Base-by-base conservation (phyloP, 176 grass and related monocot species). In the Phragmites australis region DNA sequence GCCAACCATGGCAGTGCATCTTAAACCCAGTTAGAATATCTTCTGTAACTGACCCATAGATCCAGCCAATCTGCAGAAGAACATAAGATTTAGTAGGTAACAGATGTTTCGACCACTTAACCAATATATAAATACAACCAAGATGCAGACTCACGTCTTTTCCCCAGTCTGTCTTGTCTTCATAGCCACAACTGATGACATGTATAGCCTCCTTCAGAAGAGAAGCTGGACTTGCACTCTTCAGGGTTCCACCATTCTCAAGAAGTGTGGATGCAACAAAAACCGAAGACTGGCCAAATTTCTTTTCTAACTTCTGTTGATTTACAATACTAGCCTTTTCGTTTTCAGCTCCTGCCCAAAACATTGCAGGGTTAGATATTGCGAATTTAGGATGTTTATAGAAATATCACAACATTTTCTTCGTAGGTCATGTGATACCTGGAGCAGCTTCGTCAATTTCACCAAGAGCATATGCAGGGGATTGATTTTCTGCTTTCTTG, bases 231-330 rank as follows among this genome's bases (percentile, higher is more conserved):
- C 68, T 89, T 39, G 90, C 83, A 73, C 80, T 85, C 77, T 92
- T 89, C 11, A 89, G 65, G 8, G 73, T 83, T 50, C 90, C 90
- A 71, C 90, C 90, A 61, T 92, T 92, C 70, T 92, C 90, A 44
- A 92, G 75, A 64, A 89, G 80, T 11, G 90, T 92, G 25, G 90
- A 89, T 22, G 86, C 90, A 86, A 92, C 90, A 86, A 92, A 92
- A 76, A 92, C 90, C 60, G 90, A 87, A 86, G 90, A 92, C 74
- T 92, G 90, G 3, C 90, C 90, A 84, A 89, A 92, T 79, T 92
- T 92, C 86, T 92, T 92, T 72, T 89, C 90, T 45, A 92, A 70
- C 56, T 92, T 92, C 76, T 86, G 62, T 65, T 92, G 79, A 86
- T 88, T 83, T 25, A 77, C 79, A 65, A 86, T 59, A 39, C 57